Percentiles rank a stretch among this genome's conserved stretches.
Evolutionary conservation across 1,284 basidiomycete species (phyloP).

Genomic region (Trametes versicolor): DNA sequence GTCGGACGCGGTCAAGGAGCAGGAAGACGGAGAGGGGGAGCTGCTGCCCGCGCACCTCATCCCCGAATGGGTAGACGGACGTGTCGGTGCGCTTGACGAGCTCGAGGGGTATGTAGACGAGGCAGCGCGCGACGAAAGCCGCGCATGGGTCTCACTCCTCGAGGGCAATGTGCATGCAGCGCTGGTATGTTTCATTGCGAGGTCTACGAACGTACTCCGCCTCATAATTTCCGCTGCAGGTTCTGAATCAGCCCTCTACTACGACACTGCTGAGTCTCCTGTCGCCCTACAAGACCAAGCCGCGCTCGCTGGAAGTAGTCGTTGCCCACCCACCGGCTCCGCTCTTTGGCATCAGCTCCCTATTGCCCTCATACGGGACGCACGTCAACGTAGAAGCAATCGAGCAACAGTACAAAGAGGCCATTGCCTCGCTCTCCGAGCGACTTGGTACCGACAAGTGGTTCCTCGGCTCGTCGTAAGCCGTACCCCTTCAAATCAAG

Average conservation of each 20-base stretch:
- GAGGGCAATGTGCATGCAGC: constrained; percentile 80
- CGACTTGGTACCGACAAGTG: constrained; percentile 78
- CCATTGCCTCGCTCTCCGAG: constrained; percentile 75
- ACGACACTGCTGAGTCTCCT: constrained; percentile 49
- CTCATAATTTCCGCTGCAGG: constrained; percentile 44
- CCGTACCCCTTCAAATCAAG: constrained; percentile 20
- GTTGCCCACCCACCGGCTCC: constrained; percentile 73
- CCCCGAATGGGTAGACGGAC: constrained; percentile 73
- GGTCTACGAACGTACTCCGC: constrained; percentile 12
- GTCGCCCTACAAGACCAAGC: constrained; percentile 47
- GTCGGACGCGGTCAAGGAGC: constrained; percentile 36
- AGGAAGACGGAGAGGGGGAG: constrained; percentile 50
- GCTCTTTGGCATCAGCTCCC: constrained; percentile 69
- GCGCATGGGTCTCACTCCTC: constrained; percentile 80
- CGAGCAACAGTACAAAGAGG: constrained; percentile 71
- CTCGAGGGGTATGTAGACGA: constrained; percentile 75
- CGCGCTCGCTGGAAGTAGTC: constrained; percentile 49
- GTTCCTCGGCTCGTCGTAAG: constrained; percentile 80
- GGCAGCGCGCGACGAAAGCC: constrained; percentile 71
- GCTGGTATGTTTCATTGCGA: constrained; percentile 56
- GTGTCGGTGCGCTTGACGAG: constrained; percentile 52
- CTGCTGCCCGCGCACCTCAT: constrained; percentile 73
- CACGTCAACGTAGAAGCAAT: constrained; percentile 61
- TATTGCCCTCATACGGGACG: constrained; percentile 67
- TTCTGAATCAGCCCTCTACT: constrained; percentile 55